A percentile compares a stretch with the other conserved stretches of the same genome.
These are phyloP conservation scores for Exophiala xenobiotica DNA, from an alignment of 2,329 filamentous ascomycete genomes.

Conservation along the genomic window DNA sequence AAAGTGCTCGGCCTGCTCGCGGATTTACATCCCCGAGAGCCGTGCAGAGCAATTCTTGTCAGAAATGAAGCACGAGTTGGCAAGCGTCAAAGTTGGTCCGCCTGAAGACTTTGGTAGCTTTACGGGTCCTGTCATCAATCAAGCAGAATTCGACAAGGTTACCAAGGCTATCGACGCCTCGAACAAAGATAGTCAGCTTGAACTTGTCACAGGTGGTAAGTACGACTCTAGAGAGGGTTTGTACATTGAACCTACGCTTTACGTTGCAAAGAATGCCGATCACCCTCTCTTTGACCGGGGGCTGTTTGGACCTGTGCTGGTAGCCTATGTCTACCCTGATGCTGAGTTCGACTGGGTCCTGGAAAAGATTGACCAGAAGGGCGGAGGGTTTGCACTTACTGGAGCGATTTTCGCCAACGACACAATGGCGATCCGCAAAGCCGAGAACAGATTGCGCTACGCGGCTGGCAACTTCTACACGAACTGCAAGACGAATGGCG, in stretches of 20 bases:
- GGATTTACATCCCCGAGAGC: constrained; percentile 70
- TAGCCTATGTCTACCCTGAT: constrained; percentile 72
- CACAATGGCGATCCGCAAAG: constrained; percentile 49
- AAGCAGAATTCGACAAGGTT: constrained; percentile 72
- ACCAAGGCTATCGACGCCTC: constrained; percentile 69
- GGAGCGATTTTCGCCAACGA: constrained; percentile 54
- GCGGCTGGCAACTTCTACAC: constrained; percentile 59
- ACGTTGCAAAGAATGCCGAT: constrained; percentile 64
- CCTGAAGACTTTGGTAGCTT: constrained; percentile 69
- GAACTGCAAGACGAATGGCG: constrained; percentile 59
- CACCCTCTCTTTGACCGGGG: constrained; percentile 70
- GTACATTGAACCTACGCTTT: constrained; percentile 75
- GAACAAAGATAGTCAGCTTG: constrained; percentile 66
- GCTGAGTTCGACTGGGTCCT: constrained; percentile 36
- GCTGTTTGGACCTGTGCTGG: constrained; percentile 73
- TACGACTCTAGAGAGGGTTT: constrained; percentile 72
- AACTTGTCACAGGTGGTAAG: constrained; percentile 68
- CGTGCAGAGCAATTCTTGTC: constrained; percentile 67
- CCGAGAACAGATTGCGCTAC: constrained; percentile 53
- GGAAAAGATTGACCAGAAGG: constrained; percentile 43
- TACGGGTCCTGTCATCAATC: constrained; percentile 77
- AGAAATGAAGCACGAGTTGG: constrained; percentile 61
- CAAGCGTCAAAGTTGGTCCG: constrained; percentile 65
- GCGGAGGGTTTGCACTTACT: constrained; percentile 49
- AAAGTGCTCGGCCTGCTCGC: constrained; percentile 77